These are phyloP conservation scores for Talinum fruticosum DNA, from an alignment of 148 eudicot species.

Conservation along the genomic window DNA sequence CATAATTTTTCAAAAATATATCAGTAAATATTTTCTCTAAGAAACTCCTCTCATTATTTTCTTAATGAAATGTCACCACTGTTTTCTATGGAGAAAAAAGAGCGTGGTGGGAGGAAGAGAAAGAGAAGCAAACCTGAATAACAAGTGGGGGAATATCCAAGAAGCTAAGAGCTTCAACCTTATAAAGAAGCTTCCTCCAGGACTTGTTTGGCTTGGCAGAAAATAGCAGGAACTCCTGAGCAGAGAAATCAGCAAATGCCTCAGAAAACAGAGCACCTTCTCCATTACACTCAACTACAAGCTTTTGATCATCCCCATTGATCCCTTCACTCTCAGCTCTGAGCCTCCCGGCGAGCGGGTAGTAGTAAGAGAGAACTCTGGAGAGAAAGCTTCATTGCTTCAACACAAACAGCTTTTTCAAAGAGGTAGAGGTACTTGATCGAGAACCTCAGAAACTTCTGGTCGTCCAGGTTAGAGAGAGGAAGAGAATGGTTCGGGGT, in stretches of 20 bases:
- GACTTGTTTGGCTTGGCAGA: conserved; percentile 59
- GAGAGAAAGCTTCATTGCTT: conserved; percentile 48
- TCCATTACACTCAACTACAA: conserved; percentile 82
- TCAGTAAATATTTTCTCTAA: too few species aligned
- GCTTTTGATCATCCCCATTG: conserved; percentile 34
- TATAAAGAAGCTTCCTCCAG: conserved; percentile 72
- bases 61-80: too few species aligned
- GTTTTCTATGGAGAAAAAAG: too few species aligned
- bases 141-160: conserved; percentile 85
- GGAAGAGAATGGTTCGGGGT: conserved; percentile 65
- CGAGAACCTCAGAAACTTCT: conserved; percentile 76
- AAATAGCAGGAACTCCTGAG: conserved; percentile 46
- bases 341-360: conserved; percentile 87
- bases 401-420: conserved; percentile 34
- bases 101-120: neutral
- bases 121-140: conserved; percentile 53
- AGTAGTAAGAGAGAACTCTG: conserved; percentile 54
- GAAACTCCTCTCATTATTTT: too few species aligned
- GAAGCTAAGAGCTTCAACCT: conserved; percentile 54
- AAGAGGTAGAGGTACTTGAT: conserved; percentile 74
- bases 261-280: conserved; percentile 85
- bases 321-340: conserved; percentile 16
- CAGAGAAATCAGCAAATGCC: conserved; percentile 57
- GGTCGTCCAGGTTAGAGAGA: conserved; percentile 88
- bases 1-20: too few species aligned